A percentile compares a stretch with the other conserved stretches of the same genome.
phyloP scores from a whole-genome alignment of 129 eudicot genomes.

The Sambucus nigra region DNA sequence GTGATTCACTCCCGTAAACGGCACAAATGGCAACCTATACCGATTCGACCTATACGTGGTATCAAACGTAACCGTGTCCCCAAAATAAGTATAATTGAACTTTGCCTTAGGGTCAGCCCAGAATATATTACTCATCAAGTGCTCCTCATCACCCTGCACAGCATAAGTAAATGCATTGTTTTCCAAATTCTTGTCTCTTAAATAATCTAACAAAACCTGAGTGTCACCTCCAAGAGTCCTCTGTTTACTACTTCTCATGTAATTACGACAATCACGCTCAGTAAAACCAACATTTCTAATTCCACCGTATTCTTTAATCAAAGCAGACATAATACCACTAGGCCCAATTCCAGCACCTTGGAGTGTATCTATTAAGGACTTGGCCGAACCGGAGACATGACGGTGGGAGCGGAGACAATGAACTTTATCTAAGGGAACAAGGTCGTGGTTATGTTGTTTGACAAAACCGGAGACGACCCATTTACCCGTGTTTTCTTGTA shows the following conservation, averaged over 20 bases:
- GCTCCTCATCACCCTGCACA: constrained; percentile 28
- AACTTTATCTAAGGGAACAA: constrained; percentile 29
- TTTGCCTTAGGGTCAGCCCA: constrained; percentile 28
- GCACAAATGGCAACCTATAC: constrained; percentile 33
- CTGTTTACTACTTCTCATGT: constrained; percentile 25
- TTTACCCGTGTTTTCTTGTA: constrained; percentile 16
- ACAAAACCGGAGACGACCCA: constrained; percentile 23
- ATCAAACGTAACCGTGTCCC: constrained; percentile 36
- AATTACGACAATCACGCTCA: constrained; percentile 32
- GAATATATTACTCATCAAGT: constrained; percentile 20
- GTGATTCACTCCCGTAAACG: constrained; percentile 31
- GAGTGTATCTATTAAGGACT: constrained; percentile 29
- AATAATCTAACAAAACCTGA: constrained; percentile 25
- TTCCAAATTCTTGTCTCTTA: constrained; percentile 16
- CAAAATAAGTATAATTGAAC: constrained; percentile 24
- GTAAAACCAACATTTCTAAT: constrained; percentile 35
- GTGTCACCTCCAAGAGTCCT: constrained; percentile 29
- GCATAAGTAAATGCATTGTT: constrained; percentile 16
- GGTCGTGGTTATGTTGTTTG: constrained; percentile 35
- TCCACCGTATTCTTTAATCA: constrained; percentile 34
- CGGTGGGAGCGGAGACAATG: constrained; percentile 32
- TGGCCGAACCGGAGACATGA: constrained; percentile 32
- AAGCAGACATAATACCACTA: constrained; percentile 27
- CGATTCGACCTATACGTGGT: constrained; percentile 30
- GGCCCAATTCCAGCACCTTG: constrained; percentile 35